Evolutionary conservation across 371 early-diverging fungal species (phyloP).

Genomic region (Mortierella sp.): DNA sequence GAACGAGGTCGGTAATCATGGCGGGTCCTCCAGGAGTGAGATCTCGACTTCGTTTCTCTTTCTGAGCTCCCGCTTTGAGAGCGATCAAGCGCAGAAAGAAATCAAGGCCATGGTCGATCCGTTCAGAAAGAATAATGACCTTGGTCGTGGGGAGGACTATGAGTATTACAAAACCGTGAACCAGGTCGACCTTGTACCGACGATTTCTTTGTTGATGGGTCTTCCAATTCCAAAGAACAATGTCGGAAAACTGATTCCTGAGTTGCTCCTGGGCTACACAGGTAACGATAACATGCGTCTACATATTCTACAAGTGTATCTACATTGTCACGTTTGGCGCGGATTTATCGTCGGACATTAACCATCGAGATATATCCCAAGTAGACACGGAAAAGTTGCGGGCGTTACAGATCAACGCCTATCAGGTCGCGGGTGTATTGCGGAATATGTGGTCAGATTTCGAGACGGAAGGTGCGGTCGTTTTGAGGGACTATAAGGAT

Average conservation of each 20-base stretch:
- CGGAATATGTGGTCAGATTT: conserved; percentile 54
- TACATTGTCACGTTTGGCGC: too few species aligned
- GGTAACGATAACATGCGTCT: conserved; percentile 11
- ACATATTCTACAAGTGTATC: background rate
- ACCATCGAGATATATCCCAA: background rate
- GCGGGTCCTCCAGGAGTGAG: conserved; percentile 73
- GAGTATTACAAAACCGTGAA: conserved; percentile 64
- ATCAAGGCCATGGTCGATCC: conserved; percentile 39
- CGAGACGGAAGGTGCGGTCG: conserved; percentile 18
- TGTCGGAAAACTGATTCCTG: conserved; percentile 83
- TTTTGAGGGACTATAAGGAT: conserved; percentile 12
- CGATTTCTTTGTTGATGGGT: conserved; percentile 83
- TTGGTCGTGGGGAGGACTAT: conserved; percentile 26
- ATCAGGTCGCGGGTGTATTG: conserved; percentile 68
- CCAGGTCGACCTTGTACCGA: conserved; percentile 93
- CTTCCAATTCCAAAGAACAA: conserved; percentile 93
- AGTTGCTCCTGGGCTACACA: conserved; percentile 59
- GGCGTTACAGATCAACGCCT: conserved; percentile 69
- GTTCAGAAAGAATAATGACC: conserved; percentile 2
- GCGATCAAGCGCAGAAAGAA: background rate
- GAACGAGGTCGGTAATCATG: conserved; percentile 86
- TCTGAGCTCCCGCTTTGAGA: conserved; percentile 18
- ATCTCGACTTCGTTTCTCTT: conserved; percentile 65
- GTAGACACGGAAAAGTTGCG: conserved; percentile 59
- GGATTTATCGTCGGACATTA: too few species aligned